Conservation (phyloP, 2,329 filamentous ascomycete species). For the Aspergillus pseudoviridinutans region DNA sequence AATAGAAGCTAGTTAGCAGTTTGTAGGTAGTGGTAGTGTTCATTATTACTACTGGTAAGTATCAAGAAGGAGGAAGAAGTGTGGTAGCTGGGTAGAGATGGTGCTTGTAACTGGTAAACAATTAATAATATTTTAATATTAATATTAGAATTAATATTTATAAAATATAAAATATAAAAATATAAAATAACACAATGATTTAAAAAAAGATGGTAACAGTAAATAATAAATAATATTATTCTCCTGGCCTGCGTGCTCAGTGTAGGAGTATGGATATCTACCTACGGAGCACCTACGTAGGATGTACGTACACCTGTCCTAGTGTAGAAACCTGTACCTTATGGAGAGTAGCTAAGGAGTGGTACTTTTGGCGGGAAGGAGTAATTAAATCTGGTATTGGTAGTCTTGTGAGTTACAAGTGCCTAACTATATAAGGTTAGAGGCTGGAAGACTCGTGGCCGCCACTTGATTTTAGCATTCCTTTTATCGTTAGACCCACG, state of each 20-base stretch:
- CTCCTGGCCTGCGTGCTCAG: too few relatives aligned
- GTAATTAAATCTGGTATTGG: constrained; percentile 8
- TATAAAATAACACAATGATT: not conserved
- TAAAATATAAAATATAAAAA: not conserved
- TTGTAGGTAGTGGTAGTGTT: not conserved
- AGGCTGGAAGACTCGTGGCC: constrained; percentile 20
- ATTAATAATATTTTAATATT: constrained; percentile 2
- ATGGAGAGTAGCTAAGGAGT: not conserved
- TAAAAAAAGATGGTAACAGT: constrained; percentile 1
- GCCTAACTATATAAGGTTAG: constrained; percentile 12
- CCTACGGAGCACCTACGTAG: too few relatives aligned
- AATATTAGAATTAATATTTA: too few relatives aligned
- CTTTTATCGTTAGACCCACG: constrained; percentile 6
- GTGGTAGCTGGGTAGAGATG: not conserved
- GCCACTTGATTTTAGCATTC: constrained; percentile 17
- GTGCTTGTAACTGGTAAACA: not conserved
- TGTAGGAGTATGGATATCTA: too few relatives aligned
- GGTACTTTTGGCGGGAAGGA: constrained; percentile 11
- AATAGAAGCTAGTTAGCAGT: not conserved
- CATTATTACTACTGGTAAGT: not conserved
- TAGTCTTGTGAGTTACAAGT: not conserved
- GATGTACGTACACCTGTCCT: not conserved
- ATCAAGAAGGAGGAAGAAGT: not conserved
- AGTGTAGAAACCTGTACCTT: not conserved
- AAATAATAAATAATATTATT: not conserved